Conservation (phyloP, 441 rosid genomes). For the Manihot esculenta region DNA sequence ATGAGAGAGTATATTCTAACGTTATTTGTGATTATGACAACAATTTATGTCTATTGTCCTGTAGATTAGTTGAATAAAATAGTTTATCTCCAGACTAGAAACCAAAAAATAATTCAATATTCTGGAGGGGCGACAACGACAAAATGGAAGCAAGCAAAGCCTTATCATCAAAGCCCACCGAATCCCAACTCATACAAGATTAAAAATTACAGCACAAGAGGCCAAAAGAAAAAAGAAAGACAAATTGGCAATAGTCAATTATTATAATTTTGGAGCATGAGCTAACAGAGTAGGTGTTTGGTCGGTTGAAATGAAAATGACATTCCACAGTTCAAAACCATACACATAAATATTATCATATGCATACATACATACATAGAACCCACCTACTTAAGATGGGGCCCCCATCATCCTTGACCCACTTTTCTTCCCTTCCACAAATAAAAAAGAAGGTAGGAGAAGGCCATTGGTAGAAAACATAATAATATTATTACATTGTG, state of each 20-base stretch:
- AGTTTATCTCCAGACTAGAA: not conserved
- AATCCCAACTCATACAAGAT: slow-evolving; percentile 1
- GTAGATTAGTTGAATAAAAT: not conserved
- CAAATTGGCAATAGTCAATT: not conserved
- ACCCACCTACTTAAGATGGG: slow-evolving; percentile 9
- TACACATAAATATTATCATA: not conserved
- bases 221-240: too few species aligned
- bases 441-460: not conserved
- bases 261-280: not conserved
- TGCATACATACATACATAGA: slow-evolving; percentile 1
- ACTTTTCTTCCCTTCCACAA: not conserved
- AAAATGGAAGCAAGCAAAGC: not conserved
- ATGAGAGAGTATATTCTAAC: too few species aligned
- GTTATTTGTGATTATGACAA: too few species aligned
- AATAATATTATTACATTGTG: not conserved
- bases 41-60: not conserved
- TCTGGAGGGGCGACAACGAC: not conserved
- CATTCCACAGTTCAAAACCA: slow-evolving; percentile 26
- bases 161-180: slow-evolving; percentile 8
- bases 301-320: slow-evolving; percentile 24
- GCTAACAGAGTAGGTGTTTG: slow-evolving; percentile 8
- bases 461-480: not conserved
- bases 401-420: slow-evolving; percentile 4
- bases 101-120: not conserved
- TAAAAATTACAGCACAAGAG: too few species aligned